phyloP scores from a whole-genome alignment of 306 rosid genomes.

The Fragaria ananassa region DNA sequence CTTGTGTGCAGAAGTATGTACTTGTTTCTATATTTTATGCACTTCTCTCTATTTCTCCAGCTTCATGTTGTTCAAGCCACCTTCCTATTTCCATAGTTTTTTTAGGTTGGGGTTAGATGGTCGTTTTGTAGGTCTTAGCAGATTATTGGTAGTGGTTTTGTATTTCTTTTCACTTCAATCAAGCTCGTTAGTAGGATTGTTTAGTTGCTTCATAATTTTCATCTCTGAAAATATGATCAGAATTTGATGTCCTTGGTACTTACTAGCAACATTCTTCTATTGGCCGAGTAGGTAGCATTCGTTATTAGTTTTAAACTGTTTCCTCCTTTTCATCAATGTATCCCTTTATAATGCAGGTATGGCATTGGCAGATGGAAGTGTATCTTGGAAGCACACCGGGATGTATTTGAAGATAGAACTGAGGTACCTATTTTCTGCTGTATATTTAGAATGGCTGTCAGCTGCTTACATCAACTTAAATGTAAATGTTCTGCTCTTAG shows the following conservation, averaged over 20 bases:
- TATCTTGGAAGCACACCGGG: slow-evolving; percentile 41
- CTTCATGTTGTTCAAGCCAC: not conserved
- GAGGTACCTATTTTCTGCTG: slow-evolving; percentile 42
- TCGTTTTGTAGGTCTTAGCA: not conserved
- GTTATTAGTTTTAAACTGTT: not conserved
- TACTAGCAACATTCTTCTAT: not conserved
- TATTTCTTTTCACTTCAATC: not conserved
- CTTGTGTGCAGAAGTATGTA: slow-evolving; percentile 59
- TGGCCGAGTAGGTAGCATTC: not conserved
- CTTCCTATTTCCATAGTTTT: not conserved
- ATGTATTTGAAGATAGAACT: slow-evolving; percentile 58
- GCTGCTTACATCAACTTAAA: not conserved
- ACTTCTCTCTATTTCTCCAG: not conserved
- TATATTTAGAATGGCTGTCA: not conserved
- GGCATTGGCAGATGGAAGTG: slow-evolving; percentile 75
- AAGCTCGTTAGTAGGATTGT: not conserved
- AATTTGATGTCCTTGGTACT: not conserved
- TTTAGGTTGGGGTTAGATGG: not conserved
- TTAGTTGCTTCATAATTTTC: not conserved
- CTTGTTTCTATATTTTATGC: not conserved
- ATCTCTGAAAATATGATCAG: not conserved
- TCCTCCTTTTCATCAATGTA: slow-evolving; percentile 21
- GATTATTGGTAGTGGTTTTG: not conserved
- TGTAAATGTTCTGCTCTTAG: slow-evolving; percentile 16
- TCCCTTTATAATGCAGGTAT: slow-evolving; percentile 42